Conservation (phyloP, 306 rosid species). For the Styphnolobium japonicum region DNA sequence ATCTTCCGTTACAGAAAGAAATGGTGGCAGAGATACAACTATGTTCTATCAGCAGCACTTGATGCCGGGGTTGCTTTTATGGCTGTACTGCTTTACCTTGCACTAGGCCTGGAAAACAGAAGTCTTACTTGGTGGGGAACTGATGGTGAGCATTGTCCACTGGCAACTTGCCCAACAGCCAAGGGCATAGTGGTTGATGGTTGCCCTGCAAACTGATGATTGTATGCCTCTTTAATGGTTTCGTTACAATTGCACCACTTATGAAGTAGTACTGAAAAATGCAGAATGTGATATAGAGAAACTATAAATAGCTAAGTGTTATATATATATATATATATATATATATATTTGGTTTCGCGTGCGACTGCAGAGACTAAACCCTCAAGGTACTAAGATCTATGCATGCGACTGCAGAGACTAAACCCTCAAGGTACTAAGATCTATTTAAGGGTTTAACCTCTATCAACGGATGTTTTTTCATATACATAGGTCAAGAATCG, state of each 20-base stretch:
- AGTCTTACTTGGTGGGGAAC: slow-evolving; percentile 80
- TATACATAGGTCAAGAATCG: no score
- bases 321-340: no score
- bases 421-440: no score
- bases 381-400: no score
- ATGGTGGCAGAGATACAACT: slow-evolving; percentile 88
- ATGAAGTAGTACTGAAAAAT: background rate
- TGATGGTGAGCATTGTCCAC: slow-evolving; percentile 65
- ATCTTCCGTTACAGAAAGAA: slow-evolving; percentile 60
- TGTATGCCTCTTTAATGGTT: background rate
- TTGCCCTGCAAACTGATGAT: slow-evolving; percentile 49
- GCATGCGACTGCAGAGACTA: no score
- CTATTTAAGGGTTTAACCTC: no score
- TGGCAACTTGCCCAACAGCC: slow-evolving; percentile 66
- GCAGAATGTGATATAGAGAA: background rate
- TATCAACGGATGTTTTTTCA: no score
- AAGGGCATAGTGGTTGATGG: slow-evolving; percentile 55
- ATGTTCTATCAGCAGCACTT: slow-evolving; percentile 75
- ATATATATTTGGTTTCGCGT: no score
- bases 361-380: no score
- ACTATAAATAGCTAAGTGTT: no score
- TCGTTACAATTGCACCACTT: background rate
- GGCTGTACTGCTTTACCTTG: slow-evolving; percentile 58
- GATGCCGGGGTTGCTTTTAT: slow-evolving; percentile 84
- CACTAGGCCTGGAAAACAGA: slow-evolving; percentile 46